Evolutionary conservation across 176 grass and related monocot species (phyloP), one percentile per base, ranked within the genome.

Genomic region (Luzula sylvatica): DNA sequence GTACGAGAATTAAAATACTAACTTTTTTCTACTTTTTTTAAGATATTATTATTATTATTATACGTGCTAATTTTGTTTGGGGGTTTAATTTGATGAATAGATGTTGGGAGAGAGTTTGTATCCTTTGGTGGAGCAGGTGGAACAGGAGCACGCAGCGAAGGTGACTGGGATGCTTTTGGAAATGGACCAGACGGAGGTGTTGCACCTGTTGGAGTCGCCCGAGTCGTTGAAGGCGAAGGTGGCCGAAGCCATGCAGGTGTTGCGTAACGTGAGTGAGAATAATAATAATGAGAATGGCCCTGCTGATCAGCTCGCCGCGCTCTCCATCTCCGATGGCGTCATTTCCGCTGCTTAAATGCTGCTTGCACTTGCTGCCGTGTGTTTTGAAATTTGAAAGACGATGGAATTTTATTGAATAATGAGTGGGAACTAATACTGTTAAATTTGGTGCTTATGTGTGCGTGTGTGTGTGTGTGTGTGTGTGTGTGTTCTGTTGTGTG

Each of bases 121-220:
- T 48, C 90, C 90, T 20, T 58, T 88, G 22, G 90, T 88, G 52
- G 90, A 95, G 76, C 57, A 61, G 51, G 70, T 95, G 45, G 90
- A 95, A 50, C 90, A 41, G 12, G 82, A 73, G 15, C 80, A 86
- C 46, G 80, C 90, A 0, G 90, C 84, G 7, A 88, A 88, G 70
- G 90, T 86, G 4, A 89, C 80, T 0, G 90, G 84, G 56, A 95
- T 89, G 90, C 84, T 96, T 21, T 69, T 96, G 57, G 90, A 96
- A 68, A 96, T 89, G 90, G 90, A 89, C 68, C 80, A 96, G 80
- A 85, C 81, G 1, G 79, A 95, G 67, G 90, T 95, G 26, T 74
- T 95, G 5, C 90, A 95, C 68, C 39, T 95, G 64, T 77, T 88
- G 15, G 79, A 95, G 71, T 85, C 90, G 3, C 84, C 90, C 0